Conservation (phyloP, 2,329 filamentous ascomycete species). For the Microcyclosporella mali region DNA sequence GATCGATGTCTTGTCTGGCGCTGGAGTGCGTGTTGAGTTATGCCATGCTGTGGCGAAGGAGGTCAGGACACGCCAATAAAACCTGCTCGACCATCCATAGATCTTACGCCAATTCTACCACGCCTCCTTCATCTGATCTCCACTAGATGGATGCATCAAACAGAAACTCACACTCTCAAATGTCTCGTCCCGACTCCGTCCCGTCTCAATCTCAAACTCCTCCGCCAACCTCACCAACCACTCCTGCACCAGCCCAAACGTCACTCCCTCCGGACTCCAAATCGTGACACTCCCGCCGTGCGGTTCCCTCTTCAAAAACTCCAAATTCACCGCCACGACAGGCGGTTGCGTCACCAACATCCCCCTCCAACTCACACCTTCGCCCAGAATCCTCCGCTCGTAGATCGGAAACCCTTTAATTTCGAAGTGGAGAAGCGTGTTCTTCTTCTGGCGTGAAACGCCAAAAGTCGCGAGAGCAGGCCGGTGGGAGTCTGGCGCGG, state of each 20-base stretch:
- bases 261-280: constrained; percentile 6
- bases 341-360: constrained; percentile 10
- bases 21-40: constrained; percentile 79
- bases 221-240: constrained; percentile 4
- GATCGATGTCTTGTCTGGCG: constrained; percentile 86
- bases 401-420: constrained; percentile 8
- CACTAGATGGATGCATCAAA: constrained; percentile 6
- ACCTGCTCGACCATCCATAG: no score
- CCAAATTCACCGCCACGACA: constrained; percentile 5
- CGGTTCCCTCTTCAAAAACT: constrained; percentile 5
- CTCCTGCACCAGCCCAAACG: constrained; percentile 9
- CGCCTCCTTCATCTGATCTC: constrained; percentile 6
- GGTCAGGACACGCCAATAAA: constrained; percentile 28
- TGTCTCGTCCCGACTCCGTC: constrained; percentile 2
- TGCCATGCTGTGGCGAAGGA: constrained; percentile 59
- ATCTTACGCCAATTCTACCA: constrained; percentile 6
- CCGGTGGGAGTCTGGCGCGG: neutral
- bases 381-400: neutral
- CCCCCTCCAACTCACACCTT: constrained; percentile 4
- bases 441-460: constrained; percentile 2
- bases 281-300: constrained; percentile 1
- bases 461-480: constrained; percentile 7
- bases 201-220: constrained; percentile 3
- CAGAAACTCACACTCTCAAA: constrained; percentile 9
- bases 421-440: constrained; percentile 5